Evolutionary conservation across 768 basidiomycete species (phyloP).

Genomic region (Trametes cubensis): DNA sequence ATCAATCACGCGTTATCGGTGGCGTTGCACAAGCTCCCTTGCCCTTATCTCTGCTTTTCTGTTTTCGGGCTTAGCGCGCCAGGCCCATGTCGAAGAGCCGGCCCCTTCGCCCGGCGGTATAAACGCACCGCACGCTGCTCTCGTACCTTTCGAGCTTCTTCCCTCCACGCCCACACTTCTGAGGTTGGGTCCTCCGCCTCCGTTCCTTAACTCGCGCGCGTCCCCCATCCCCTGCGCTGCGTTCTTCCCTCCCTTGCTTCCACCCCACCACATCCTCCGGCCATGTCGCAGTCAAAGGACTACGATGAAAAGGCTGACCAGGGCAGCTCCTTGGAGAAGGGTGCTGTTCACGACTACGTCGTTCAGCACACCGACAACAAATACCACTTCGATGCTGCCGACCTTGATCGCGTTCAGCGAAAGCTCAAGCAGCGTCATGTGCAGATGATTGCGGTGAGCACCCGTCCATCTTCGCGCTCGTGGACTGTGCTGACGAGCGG

Average conservation of each 20-base stretch:
- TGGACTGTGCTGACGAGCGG: neutral
- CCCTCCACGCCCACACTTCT: constrained; percentile 13
- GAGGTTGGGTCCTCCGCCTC: constrained; percentile 16
- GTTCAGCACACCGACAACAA: constrained; percentile 28
- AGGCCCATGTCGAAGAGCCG: neutral
- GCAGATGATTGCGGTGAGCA: constrained; percentile 75
- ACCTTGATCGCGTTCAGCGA: constrained; percentile 72
- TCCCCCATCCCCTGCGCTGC: neutral
- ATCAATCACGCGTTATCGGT: constrained; percentile 15
- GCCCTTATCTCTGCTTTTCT: constrained; percentile 13
- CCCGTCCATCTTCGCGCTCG: neutral
- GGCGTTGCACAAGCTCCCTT: constrained; percentile 18
- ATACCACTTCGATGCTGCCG: constrained; percentile 57
- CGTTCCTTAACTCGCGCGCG: constrained; percentile 19
- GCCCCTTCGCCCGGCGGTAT: constrained; percentile 8
- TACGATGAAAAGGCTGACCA: constrained; percentile 30
- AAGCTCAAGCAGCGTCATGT: constrained; percentile 77
- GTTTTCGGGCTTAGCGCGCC: constrained; percentile 5
- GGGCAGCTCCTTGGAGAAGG: constrained; percentile 34
- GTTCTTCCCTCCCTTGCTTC: neutral
- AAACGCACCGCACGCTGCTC: constrained; percentile 3
- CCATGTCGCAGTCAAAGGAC: constrained; percentile 18
- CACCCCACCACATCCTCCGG: neutral
- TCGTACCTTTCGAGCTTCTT: constrained; percentile 8
- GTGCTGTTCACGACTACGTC: constrained; percentile 29